A percentile compares a stretch with the other conserved stretches of the same genome.
These are phyloP conservation scores for Haberlea rhodopensis DNA, from an alignment of 257 asterid species.

Conservation along the genomic window DNA sequence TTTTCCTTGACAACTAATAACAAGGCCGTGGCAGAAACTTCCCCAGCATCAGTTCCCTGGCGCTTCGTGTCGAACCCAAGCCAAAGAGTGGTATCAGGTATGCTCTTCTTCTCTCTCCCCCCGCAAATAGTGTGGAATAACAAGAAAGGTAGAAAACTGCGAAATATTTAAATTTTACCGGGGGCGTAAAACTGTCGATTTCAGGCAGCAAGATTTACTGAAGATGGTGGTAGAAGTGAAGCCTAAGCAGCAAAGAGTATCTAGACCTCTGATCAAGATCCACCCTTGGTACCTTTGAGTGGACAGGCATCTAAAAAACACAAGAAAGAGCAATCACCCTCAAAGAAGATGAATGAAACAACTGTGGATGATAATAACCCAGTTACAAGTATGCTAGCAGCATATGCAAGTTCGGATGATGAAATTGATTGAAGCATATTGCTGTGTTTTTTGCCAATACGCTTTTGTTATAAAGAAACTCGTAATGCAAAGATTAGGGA, in stretches of 20 bases:
- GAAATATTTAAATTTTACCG: not conserved
- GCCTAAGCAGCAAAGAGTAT: slow-evolving; percentile 47
- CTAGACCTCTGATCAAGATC: slow-evolving; percentile 36
- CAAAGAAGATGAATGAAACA: slow-evolving; percentile 35
- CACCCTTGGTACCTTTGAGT: slow-evolving; percentile 25
- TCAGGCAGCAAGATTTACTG: slow-evolving; percentile 93
- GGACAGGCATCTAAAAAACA: slow-evolving; percentile 35
- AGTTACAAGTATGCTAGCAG: slow-evolving; percentile 65
- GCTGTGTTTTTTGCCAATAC: too few species aligned
- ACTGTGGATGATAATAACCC: too few species aligned
- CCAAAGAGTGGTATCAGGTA: slow-evolving; percentile 93
- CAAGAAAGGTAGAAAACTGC: too few species aligned
- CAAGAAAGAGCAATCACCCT: slow-evolving; percentile 30
- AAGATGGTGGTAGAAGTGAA: slow-evolving; percentile 89
- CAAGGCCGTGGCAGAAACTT: slow-evolving; percentile 89
- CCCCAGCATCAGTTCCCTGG: slow-evolving; percentile 78
- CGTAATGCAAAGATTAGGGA: too few species aligned
- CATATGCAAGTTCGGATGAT: slow-evolving; percentile 79
- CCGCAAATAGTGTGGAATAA: not conserved
- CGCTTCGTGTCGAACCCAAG: slow-evolving; percentile 97
- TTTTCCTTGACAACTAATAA: slow-evolving; percentile 51
- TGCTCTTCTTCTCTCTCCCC: not conserved
- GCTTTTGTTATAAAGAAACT: too few species aligned
- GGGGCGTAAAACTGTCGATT: not conserved
- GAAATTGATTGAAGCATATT: too few species aligned